Evolutionary conservation across 1,284 basidiomycete species (phyloP), one percentile per base, ranked within the genome.

Genomic region (Meira miltonrushii): DNA sequence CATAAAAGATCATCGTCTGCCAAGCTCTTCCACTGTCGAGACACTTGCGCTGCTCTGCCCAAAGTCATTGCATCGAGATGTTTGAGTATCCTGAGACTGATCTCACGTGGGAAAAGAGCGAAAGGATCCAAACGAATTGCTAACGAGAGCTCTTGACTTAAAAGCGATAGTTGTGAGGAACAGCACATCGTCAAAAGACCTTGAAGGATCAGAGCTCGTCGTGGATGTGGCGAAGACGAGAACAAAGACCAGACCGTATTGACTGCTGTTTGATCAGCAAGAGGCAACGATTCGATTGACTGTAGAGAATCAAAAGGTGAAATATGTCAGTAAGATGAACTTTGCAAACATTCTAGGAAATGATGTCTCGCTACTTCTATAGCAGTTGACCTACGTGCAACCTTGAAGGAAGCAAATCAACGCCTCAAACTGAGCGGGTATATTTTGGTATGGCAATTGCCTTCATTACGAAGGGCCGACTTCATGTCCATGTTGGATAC

Each of bases 111-210:
- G 50, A 99, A 85, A 65, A 92, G 85, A 50, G 84, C 82, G 80
- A 98, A 94, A 9, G 95, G 95, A 79, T 99, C 95, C 54, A 77
- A 75, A 64, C 94, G 88, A 78, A 95, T 96, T 64, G 96, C 87
- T 66, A 90, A 86, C 23, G 87, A 83, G 58, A 98, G 87, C 59
- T 93, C 89, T 64, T 95, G 90, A 13, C 91, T 89, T 52, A 99
- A 86, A 58, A 97, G 88, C 21, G 94, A 96, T n/a, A 98, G 87
- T 75, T 97, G 94, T 41, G 91, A 91, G 82, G 95, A 97, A 81
- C 94, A 98, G 79, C 94, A 98, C 90, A 98, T 98, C n/a, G 95
- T 97, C 69, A 99, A 86, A 61, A 99, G 85, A 37, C 94, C 94
- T 74, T 92, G 91, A 49, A 99, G 87, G 75, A 98, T 97, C 74